Evolutionary conservation across 345 rosid species (phyloP), one percentile per base, ranked within the genome.

Genomic region (Salix brachista): DNA sequence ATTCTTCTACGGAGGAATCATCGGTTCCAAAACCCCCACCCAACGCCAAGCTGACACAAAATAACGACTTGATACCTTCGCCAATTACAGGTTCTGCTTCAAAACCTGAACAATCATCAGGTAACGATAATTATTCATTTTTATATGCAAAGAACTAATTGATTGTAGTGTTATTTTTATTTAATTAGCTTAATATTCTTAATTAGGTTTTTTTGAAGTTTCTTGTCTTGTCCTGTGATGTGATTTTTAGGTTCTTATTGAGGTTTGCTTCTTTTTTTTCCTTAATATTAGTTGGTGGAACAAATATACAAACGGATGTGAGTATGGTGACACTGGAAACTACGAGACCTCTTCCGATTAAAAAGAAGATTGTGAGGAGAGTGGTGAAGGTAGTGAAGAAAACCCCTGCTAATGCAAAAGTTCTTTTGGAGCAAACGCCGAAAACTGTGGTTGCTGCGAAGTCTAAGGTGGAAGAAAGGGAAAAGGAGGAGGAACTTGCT

Each of bases 51-150:
- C 81, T 67, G 64, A 75, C 56, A 1, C 74, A 73, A 66, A 61
- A 25, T n/a, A 75, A 48, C 37, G 82, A 82, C 32, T 54, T 67
- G 18, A 60, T 81, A 58, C 54, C 84, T 65, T 52, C 66, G 41
- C 74, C 71, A 17, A 26, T 54, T 41, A 28, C 12, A 9, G 34
- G 30, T 69, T 76, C 86, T 58, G 79, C 73, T 69, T 69, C 73
- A 3, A 80, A 70, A 71, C 72, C 70, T 17, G 81, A 84, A 26
- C 82, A 48, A 8, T 70, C 87, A 70, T n/a, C 78, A 46, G 90
- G 88, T 85, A 78, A 39, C 30, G 9, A 56, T 32, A 65, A 7
- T 8, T 32, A 16, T 46, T 67, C 30, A 21, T 54, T 32, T 16
- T 34, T 26, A 5, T 5, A 10, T 62, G 44, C 44, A 41, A 3